Percentiles rank a stretch among this genome's conserved stretches.
These are phyloP conservation scores for Aspergillus persii DNA, from an alignment of 2,329 filamentous ascomycete species.

Conservation along the genomic window DNA sequence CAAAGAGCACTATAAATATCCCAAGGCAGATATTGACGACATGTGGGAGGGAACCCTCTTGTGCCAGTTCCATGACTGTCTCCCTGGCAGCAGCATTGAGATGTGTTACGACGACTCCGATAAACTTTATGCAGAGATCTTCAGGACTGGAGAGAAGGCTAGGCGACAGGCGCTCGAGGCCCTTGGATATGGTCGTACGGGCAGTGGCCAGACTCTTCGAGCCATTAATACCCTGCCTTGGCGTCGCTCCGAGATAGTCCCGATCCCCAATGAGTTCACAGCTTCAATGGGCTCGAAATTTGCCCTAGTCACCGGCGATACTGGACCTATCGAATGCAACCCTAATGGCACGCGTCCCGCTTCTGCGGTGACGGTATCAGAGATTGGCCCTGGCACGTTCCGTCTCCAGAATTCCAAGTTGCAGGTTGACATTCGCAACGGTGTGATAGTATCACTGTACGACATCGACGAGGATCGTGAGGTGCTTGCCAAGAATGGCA, in stretches of 20 bases:
- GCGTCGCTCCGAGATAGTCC: conserved; percentile 72
- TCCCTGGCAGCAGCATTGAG: conserved; percentile 91
- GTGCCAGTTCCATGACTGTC: conserved; percentile 96
- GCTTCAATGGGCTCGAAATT: conserved; percentile 31
- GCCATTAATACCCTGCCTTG: conserved; percentile 86
- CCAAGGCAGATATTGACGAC: conserved; percentile 86
- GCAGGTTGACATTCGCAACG: conserved; percentile 68
- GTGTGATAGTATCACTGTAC: conserved; percentile 79
- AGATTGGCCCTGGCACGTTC: conserved; percentile 62
- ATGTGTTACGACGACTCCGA: conserved; percentile 98
- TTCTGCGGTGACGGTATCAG: conserved; percentile 47
- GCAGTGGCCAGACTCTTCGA: conserved; percentile 49
- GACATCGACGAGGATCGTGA: conserved; percentile 74
- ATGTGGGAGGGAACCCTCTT: conserved; percentile 94
- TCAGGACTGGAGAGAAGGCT: conserved; percentile 70
- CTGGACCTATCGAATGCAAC: conserved; percentile 42
- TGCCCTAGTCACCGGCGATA: conserved; percentile 47
- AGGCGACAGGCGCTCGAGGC: conserved; percentile 67
- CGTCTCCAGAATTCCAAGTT: conserved; percentile 77
- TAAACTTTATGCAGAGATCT: conserved; percentile 80
- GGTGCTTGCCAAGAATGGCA: conserved; percentile 67
- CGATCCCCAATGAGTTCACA: conserved; percentile 50
- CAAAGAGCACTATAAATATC: conserved; percentile 72
- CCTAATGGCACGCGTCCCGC: conserved; percentile 22
- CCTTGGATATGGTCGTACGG: conserved; percentile 59